These are phyloP conservation scores for Castanea sativa DNA, from an alignment of 306 rosid genomes.

Conservation along the genomic window DNA sequence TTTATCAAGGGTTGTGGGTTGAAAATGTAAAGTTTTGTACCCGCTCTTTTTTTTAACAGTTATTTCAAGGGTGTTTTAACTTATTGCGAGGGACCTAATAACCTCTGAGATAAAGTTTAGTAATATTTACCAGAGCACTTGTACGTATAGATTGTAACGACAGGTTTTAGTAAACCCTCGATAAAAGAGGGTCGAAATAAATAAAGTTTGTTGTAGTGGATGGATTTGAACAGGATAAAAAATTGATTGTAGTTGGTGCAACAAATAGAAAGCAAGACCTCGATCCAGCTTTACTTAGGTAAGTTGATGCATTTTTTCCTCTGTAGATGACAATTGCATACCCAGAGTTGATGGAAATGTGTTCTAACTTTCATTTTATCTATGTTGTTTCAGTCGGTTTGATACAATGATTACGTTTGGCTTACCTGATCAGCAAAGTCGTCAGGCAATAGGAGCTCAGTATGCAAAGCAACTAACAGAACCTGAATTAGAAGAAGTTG, in stretches of 20 bases:
- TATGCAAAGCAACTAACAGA: conserved; percentile 74
- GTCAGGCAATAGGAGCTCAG: conserved; percentile 73
- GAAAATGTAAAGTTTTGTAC: too few relatives aligned
- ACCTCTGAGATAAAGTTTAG: too few relatives aligned
- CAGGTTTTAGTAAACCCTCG: too few relatives aligned
- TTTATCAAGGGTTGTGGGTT: too few relatives aligned
- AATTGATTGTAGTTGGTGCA: conserved; percentile 88
- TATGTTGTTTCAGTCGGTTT: conserved; percentile 56
- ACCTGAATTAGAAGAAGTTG: conserved; percentile 47
- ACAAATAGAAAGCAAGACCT: conserved; percentile 97
- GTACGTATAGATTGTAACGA: too few relatives aligned
- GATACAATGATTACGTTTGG: conserved; percentile 74
- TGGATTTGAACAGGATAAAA: conserved; percentile 91
- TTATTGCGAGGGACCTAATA: too few relatives aligned
- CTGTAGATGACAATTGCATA: neutral
- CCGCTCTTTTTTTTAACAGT: too few relatives aligned
- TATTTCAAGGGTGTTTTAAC: too few relatives aligned
- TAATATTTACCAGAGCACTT: too few relatives aligned
- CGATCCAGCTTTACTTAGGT: conserved; percentile 87
- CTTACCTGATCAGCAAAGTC: conserved; percentile 75
- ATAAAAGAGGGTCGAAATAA: too few relatives aligned
- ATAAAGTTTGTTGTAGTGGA: conserved; percentile 19
- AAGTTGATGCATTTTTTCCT: conserved; percentile 10
- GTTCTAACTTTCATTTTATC: conserved; percentile 5
- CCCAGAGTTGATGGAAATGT: neutral